Percentiles rank a stretch among this genome's conserved stretches.
Conservation (phyloP, 768 basidiomycete genomes). For the Chalciporus piperatus region DNA sequence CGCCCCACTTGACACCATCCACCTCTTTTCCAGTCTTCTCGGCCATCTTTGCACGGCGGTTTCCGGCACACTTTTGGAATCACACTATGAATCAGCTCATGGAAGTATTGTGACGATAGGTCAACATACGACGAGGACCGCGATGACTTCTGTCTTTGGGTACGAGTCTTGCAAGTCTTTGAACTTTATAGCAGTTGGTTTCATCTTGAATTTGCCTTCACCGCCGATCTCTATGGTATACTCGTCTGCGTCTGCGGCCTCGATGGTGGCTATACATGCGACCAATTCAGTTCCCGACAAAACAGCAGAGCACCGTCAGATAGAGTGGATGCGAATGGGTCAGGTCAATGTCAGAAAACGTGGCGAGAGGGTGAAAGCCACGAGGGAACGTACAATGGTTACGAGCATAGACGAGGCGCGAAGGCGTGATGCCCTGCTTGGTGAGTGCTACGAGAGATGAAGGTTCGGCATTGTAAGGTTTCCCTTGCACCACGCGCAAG, state of each 20-base stretch:
- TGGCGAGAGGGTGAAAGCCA: not conserved
- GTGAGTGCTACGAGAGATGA: conserved; percentile 53
- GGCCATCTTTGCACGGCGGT: conserved; percentile 64
- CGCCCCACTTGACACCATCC: conserved; percentile 60
- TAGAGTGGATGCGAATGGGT: conserved; percentile 8
- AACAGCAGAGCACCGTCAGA: not conserved
- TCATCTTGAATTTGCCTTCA: conserved; percentile 14
- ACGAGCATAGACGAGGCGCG: conserved; percentile 63
- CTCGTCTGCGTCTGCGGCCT: conserved; percentile 15
- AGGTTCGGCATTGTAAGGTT: conserved; percentile 74
- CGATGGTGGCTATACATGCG: conserved; percentile 26
- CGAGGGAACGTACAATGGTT: conserved; percentile 60
- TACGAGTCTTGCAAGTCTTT: conserved; percentile 18
- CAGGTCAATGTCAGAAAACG: conserved; percentile 8
- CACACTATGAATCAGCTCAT: not conserved
- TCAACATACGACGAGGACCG: conserved; percentile 52
- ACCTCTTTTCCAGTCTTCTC: conserved; percentile 45
- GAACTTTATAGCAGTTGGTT: conserved; percentile 19
- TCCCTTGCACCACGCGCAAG: conserved; percentile 21
- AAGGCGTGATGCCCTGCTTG: conserved; percentile 49
- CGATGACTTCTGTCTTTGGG: conserved; percentile 36
- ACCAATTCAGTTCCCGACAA: conserved; percentile 1
- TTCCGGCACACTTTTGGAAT: conserved; percentile 54
- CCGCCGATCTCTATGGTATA: conserved; percentile 31
- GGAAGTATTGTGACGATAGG: not conserved